Percentiles rank a stretch among this genome's conserved stretches.
phyloP scores from a whole-genome alignment of 805 yeast species.

The Barnettozyma salicaria region DNA sequence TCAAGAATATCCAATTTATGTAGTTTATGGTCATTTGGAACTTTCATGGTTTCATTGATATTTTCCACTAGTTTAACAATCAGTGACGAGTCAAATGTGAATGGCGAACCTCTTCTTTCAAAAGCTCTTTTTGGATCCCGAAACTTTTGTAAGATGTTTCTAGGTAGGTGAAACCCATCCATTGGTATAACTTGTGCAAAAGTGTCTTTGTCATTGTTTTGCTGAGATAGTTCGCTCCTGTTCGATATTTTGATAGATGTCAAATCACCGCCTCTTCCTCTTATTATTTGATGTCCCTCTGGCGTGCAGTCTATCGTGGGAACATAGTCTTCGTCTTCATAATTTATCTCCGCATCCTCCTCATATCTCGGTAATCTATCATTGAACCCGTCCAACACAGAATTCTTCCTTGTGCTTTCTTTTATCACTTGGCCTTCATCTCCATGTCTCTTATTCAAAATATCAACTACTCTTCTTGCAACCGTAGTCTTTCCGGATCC shows the following conservation, averaged over 20 bases:
- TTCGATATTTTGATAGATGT: slow-evolving; percentile 19
- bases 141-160: slow-evolving; percentile 41
- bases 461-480: slow-evolving; percentile 40
- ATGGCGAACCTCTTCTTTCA: slow-evolving; percentile 75
- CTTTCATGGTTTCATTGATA: slow-evolving; percentile 14
- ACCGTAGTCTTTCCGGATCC: slow-evolving; percentile 82
- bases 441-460: slow-evolving; percentile 31
- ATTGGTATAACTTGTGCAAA: slow-evolving; percentile 51
- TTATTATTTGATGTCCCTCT: slow-evolving; percentile 11
- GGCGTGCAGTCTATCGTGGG: slow-evolving; percentile 12
- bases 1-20: slow-evolving; percentile 11
- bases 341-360: slow-evolving; percentile 7
- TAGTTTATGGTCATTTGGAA: slow-evolving; percentile 6
- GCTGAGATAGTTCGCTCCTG: no score
- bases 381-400: slow-evolving; percentile 6
- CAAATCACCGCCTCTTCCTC: slow-evolving; percentile 25
- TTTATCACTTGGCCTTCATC: slow-evolving; percentile 10
- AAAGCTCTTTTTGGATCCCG: slow-evolving; percentile 53
- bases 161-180: slow-evolving; percentile 75
- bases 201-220: neutral
- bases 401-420: slow-evolving; percentile 2
- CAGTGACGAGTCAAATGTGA: slow-evolving; percentile 58
- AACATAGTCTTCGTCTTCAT: slow-evolving; percentile 18
- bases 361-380: slow-evolving; percentile 12
- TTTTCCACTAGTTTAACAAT: slow-evolving; percentile 12